These are phyloP conservation scores for Colletotrichum salicis DNA, from an alignment of 2,329 filamentous ascomycete genomes.

Conservation along the genomic window DNA sequence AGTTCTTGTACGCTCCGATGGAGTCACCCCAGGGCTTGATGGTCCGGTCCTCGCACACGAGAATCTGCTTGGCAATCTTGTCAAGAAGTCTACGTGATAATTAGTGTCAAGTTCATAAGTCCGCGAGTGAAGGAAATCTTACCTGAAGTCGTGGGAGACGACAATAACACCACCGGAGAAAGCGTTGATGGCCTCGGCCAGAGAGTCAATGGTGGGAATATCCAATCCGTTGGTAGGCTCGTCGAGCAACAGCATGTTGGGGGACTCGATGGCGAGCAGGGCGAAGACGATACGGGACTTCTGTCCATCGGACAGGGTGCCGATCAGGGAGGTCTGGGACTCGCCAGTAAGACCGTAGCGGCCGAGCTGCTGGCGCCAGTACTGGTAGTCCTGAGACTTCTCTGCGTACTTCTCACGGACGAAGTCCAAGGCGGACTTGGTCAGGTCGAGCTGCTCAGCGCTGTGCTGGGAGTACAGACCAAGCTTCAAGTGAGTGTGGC, in stretches of 20 bases:
- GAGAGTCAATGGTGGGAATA: constrained; percentile 96
- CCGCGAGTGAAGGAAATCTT: constrained; percentile 43
- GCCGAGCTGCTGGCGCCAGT: constrained; percentile 98
- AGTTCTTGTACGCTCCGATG: constrained; percentile 97
- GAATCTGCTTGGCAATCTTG: constrained; percentile 99
- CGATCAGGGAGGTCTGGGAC: constrained; percentile 95
- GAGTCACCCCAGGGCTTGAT: constrained; percentile 88
- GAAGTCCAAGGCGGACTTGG: constrained; percentile 97
- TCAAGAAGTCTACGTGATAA: constrained; percentile 79
- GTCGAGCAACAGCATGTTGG: constrained; percentile 98
- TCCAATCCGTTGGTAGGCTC: constrained; percentile 99
- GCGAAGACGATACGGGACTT: constrained; percentile 99
- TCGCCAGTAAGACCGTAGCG: constrained; percentile 94
- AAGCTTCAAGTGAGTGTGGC: constrained; percentile 98
- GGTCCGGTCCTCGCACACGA: constrained; percentile 98
- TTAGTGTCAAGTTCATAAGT: constrained; percentile 35
- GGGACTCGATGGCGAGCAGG: constrained; percentile 90
- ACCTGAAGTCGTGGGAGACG: constrained; percentile 99
- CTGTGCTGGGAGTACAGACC: constrained; percentile 99
- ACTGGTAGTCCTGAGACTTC: constrained; percentile 97
- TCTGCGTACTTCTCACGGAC: constrained; percentile 92
- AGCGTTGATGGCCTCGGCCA: constrained; percentile 97
- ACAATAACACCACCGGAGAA: constrained; percentile 97
- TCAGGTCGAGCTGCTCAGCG: constrained; percentile 96
- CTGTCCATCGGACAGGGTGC: constrained; percentile 96